A percentile compares a stretch with the other conserved stretches of the same genome.
These are phyloP conservation scores for Cryoendolithus antarcticus DNA, from an alignment of 2,329 filamentous ascomycete genomes.

Conservation along the genomic window DNA sequence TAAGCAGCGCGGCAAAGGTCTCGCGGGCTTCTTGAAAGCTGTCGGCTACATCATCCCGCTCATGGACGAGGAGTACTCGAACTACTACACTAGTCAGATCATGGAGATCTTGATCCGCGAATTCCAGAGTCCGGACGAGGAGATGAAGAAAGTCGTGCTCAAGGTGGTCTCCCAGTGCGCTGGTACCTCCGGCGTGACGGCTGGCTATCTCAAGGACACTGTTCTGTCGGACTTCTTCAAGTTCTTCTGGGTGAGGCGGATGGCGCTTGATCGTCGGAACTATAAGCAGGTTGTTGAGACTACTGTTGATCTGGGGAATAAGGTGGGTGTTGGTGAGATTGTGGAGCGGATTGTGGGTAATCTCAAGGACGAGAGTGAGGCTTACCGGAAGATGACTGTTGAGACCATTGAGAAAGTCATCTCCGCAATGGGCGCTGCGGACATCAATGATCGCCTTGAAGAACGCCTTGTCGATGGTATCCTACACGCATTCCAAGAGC, in stretches of 20 bases:
- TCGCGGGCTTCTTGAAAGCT: slow-evolving; percentile 92
- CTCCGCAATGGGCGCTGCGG: slow-evolving; percentile 80
- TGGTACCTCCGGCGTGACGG: slow-evolving; percentile 86
- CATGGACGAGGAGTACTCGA: slow-evolving; percentile 99
- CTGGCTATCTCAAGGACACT: slow-evolving; percentile 87
- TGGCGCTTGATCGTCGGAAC: slow-evolving; percentile 95
- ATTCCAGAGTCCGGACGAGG: slow-evolving; percentile 92
- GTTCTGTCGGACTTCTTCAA: slow-evolving; percentile 97
- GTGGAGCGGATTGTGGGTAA: slow-evolving; percentile 87
- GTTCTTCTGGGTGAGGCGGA: slow-evolving; percentile 93
- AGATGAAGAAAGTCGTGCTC: slow-evolving; percentile 99
- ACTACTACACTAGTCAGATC: slow-evolving; percentile 96
- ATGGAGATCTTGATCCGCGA: slow-evolving; percentile 97
- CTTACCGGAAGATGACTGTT: slow-evolving; percentile 97
- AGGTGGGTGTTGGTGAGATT: slow-evolving; percentile 94
- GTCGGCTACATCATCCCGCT: slow-evolving; percentile 96
- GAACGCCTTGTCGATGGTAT: slow-evolving; percentile 93
- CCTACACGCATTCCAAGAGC: slow-evolving; percentile 91
- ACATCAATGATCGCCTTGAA: slow-evolving; percentile 84
- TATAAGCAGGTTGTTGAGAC: slow-evolving; percentile 97
- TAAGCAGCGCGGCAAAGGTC: slow-evolving; percentile 90
- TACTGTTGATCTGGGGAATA: slow-evolving; percentile 91
- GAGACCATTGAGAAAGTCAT: slow-evolving; percentile 97
- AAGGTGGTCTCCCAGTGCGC: slow-evolving; percentile 96
- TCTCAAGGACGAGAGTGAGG: slow-evolving; percentile 94